A percentile compares a stretch with the other conserved stretches of the same genome.
These are phyloP conservation scores for Clonostachys sp. DNA, from an alignment of 2,329 filamentous ascomycete species.

Conservation along the genomic window DNA sequence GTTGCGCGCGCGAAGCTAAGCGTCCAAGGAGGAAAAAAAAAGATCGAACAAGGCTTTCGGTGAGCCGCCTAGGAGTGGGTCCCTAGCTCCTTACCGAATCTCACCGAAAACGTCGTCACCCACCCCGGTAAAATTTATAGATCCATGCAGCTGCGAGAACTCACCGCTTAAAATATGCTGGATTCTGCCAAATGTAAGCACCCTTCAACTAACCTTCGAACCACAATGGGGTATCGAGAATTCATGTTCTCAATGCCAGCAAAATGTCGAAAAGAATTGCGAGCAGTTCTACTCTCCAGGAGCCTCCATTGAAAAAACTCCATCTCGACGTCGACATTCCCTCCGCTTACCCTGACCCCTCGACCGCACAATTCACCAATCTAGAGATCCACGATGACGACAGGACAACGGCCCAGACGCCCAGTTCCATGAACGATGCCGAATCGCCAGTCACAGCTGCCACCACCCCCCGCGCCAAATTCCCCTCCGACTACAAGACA, in stretches of 20 bases:
- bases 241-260: neutral
- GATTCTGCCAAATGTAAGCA: conserved; percentile 21
- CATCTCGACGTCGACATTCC: conserved; percentile 5
- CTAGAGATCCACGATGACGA: conserved; percentile 13
- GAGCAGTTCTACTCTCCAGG: conserved; percentile 10
- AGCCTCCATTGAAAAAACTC: conserved; percentile 17
- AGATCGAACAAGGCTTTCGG: neutral
- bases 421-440: conserved; percentile 20
- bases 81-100: conserved; percentile 3
- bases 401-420: conserved; percentile 19
- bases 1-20: neutral
- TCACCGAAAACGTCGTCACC: conserved; percentile 14
- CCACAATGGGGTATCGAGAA: neutral
- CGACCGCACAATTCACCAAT: neutral
- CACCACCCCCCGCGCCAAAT: conserved; percentile 42
- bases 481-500: conserved; percentile 71
- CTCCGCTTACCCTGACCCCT: no score
- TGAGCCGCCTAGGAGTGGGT: neutral
- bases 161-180: conserved; percentile 23
- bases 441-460: conserved; percentile 22
- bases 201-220: conserved; percentile 1
- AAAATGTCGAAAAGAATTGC: conserved; percentile 27
- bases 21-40: conserved; percentile 1
- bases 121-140: conserved; percentile 14
- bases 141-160: neutral